Evolutionary conservation across 306 rosid genomes (phyloP).

Genomic region (Mimosa bimucronata): DNA sequence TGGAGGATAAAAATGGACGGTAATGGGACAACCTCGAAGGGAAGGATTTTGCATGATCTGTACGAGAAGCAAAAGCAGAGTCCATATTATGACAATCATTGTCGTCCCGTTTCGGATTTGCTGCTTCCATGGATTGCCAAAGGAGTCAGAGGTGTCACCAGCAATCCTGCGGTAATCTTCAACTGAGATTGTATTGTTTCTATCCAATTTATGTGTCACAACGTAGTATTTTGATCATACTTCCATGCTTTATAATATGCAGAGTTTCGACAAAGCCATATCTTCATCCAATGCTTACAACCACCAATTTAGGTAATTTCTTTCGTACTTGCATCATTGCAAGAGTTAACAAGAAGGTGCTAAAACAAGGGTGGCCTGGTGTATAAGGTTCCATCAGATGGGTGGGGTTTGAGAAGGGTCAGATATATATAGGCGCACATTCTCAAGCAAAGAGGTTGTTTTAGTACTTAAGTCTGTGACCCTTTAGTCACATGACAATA

Average conservation of each 20-base stretch:
- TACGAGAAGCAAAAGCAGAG: constrained; percentile 80
- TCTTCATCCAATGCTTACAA: constrained; percentile 80
- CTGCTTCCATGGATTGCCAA: constrained; percentile 72
- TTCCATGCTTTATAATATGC: constrained; percentile 34
- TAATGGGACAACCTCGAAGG: constrained; percentile 44
- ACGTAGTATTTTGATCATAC: not conserved
- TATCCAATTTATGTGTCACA: not conserved
- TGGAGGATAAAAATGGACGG: constrained; percentile 39
- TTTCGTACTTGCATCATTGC: not conserved
- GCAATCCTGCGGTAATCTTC: constrained; percentile 90
- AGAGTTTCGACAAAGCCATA: constrained; percentile 91
- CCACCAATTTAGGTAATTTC: constrained; percentile 69
- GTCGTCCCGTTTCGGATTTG: constrained; percentile 84
- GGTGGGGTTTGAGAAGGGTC: too few relatives aligned
- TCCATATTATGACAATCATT: constrained; percentile 91
- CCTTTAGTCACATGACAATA: too few relatives aligned
- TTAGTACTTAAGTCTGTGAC: too few relatives aligned
- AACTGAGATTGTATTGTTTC: not conserved
- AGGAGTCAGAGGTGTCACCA: constrained; percentile 88
- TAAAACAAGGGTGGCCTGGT: too few relatives aligned
- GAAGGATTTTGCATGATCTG: constrained; percentile 72
- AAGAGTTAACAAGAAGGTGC: not conserved
- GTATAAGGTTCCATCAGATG: too few relatives aligned
- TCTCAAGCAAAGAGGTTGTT: too few relatives aligned
- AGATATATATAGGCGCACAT: too few relatives aligned